Conservation (phyloP, 2,329 filamentous ascomycete genomes). For the Aspergillus udagawae region DNA sequence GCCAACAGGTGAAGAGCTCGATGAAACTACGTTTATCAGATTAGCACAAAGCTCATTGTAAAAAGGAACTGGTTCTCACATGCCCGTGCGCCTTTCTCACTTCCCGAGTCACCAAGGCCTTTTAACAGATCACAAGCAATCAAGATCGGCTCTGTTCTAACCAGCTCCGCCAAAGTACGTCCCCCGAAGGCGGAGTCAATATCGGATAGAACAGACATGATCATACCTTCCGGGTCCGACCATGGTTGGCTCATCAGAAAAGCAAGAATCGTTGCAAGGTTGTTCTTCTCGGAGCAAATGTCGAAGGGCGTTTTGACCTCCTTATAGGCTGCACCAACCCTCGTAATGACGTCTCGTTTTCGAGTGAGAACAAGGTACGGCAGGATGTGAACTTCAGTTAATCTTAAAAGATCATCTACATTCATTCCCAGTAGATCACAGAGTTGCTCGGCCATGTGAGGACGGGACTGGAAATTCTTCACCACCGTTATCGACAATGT, state of each 20-base stretch:
- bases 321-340: constrained; percentile 68
- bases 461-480: constrained; percentile 73
- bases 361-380: constrained; percentile 81
- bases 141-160: constrained; percentile 70
- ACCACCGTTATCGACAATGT: constrained; percentile 77
- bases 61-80: constrained; percentile 21
- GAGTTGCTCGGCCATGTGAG: constrained; percentile 76
- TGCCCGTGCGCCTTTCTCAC: constrained; percentile 53
- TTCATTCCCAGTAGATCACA: constrained; percentile 76
- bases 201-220: constrained; percentile 64
- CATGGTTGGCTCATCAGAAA: constrained; percentile 58
- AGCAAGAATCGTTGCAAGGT: constrained; percentile 57
- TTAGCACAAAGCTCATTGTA: constrained; percentile 5
- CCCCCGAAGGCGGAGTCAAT: constrained; percentile 68
- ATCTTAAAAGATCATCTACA: constrained; percentile 67
- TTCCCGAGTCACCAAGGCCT: constrained; percentile 64
- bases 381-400: constrained; percentile 76
- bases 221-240: constrained; percentile 61
- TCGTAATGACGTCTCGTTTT: constrained; percentile 71
- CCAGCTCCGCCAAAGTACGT: constrained; percentile 62
- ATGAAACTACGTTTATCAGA: constrained; percentile 34
- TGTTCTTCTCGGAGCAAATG: constrained; percentile 55
- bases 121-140: constrained; percentile 81
- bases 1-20: constrained; percentile 50
- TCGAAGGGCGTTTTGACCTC: constrained; percentile 55